These are phyloP conservation scores for Aspergillus sojae DNA, from an alignment of 2,329 filamentous ascomycete species.

Conservation along the genomic window DNA sequence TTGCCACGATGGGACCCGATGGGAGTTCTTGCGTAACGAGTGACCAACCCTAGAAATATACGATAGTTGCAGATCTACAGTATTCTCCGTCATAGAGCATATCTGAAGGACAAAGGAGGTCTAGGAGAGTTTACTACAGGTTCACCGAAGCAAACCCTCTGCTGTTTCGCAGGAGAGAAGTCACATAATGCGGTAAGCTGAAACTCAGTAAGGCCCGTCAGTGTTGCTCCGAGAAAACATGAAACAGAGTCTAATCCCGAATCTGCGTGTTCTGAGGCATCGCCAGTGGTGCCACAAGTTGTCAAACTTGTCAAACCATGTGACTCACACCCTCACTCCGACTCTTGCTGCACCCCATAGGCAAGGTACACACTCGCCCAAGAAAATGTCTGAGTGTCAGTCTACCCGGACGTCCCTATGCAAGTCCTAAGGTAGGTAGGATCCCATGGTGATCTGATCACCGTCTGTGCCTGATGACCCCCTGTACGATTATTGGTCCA, in stretches of 20 bases:
- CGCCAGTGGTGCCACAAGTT: constrained; percentile 4
- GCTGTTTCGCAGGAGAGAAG: neutral
- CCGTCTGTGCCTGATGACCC: constrained; percentile 18
- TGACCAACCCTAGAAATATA: neutral
- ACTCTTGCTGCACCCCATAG: constrained; percentile 3
- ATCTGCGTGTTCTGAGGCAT: neutral
- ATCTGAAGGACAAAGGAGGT: neutral
- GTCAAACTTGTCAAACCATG: neutral
- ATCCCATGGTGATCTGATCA: constrained; percentile 10
- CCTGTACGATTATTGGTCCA: constrained; percentile 10
- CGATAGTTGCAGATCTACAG: neutral
- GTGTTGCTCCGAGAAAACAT: neutral
- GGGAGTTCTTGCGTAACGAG: constrained; percentile 67
- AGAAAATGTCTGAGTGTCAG: constrained; percentile 2
- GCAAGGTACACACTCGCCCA: constrained; percentile 5
- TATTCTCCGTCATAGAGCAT: neutral
- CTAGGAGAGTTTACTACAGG: neutral
- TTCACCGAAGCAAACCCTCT: too few species aligned
- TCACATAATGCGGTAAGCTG: neutral
- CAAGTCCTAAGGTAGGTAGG: neutral
- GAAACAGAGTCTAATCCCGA: neutral
- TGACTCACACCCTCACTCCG: neutral
- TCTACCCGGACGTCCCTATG: neutral
- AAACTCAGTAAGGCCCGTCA: neutral
- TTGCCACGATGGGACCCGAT: constrained; percentile 81